These are phyloP conservation scores for Gossypium laxum DNA, from an alignment of 441 rosid genomes.

Conservation along the genomic window DNA sequence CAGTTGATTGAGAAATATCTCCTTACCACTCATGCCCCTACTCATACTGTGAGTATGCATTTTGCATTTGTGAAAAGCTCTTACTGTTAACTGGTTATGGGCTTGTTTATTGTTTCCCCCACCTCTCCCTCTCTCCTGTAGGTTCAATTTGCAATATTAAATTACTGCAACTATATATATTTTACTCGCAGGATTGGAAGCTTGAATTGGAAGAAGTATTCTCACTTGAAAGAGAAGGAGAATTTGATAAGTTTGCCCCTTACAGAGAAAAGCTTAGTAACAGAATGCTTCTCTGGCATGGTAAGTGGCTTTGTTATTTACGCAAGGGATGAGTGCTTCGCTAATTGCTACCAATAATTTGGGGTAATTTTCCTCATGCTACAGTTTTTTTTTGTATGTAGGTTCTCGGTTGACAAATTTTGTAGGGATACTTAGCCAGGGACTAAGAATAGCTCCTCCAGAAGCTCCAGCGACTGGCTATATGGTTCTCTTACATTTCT, in stretches of 20 bases:
- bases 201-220: slow-evolving; percentile 92
- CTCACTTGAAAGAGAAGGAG: slow-evolving; percentile 85
- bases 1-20: slow-evolving; percentile 68
- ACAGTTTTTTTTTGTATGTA: slow-evolving; percentile 22
- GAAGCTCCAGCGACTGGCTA: slow-evolving; percentile 99
- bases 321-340: not conserved
- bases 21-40: slow-evolving; percentile 80
- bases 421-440: slow-evolving; percentile 96
- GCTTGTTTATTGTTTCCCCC: not conserved
- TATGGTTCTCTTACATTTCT: slow-evolving; percentile 45
- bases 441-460: slow-evolving; percentile 93
- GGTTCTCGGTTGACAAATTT: slow-evolving; percentile 92
- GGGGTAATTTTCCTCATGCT: not conserved
- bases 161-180: slow-evolving; percentile 10
- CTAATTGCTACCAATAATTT: not conserved
- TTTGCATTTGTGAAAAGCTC: not conserved
- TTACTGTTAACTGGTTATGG: not conserved
- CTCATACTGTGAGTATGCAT: slow-evolving; percentile 61
- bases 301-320: slow-evolving; percentile 28
- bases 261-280: slow-evolving; percentile 54
- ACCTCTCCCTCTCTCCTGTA: not conserved
- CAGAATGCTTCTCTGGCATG: slow-evolving; percentile 94
- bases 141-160: not conserved
- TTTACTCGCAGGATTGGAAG: slow-evolving; percentile 62
- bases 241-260: slow-evolving; percentile 70